Evolutionary conservation across 2,329 filamentous ascomycete genomes (phyloP), one percentile per base, ranked within the genome.

Genomic region (Hypomyces rosellus): DNA sequence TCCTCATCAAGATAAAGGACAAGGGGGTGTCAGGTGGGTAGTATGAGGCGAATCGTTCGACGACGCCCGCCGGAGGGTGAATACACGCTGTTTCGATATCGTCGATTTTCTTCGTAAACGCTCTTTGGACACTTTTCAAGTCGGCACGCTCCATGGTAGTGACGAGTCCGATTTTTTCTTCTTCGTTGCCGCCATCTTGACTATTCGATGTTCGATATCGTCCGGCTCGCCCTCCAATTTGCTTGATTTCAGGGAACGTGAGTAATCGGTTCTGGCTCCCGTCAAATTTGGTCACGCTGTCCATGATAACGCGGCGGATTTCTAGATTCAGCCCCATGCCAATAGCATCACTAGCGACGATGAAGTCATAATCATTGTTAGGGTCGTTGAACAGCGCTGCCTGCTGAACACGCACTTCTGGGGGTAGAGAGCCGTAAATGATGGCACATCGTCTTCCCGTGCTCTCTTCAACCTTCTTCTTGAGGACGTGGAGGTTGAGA

Each of bases 291-390:
- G 75, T 71, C 2, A 84, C 77, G 1, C 85, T 77, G 61, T 96
- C 89, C 57, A 99, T 93, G 48, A 99, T 81, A 54, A 99, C 80
- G 22, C 95, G 86, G 64, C 90, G 93, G 65, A 96, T 89, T 68
- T 84, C 90, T 65, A 99, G 70, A 62, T 99, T 99, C 18, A 99
- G 73, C 1, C 95, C 93, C 92, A 99, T 97, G 36, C 93, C 93
- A 55, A 99, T 92, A 43, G 93, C 93, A 69, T 96, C 90, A 59
- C 89, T 96, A 8, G 95, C 93, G 22, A 93, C 91, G 5, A 99
- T 75, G 59, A 84, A 95, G 65, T 99, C 93, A 64, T 96, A 99
- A 53, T 96, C 91, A 64, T 95, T 99, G 63, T 95, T 70, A 0
- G 90, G 91, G 56, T 97, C 88, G 63, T 99, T 99, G 75, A 99